A percentile compares a stretch with the other conserved stretches of the same genome.
These are phyloP conservation scores for Rhododendron henanense DNA, from an alignment of 148 eudicot species.

Conservation along the genomic window DNA sequence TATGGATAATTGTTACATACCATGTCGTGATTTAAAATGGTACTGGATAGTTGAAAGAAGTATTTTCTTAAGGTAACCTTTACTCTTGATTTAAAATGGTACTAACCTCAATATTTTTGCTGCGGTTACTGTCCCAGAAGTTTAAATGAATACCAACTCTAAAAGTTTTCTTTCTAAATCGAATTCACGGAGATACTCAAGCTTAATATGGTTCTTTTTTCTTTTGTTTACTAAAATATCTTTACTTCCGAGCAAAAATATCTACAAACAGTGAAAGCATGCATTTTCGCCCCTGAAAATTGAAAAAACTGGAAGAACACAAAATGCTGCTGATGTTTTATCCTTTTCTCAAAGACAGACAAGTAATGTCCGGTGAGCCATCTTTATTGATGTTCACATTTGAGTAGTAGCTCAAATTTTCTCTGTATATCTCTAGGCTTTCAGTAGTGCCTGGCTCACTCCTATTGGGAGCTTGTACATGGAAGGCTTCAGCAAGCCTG, in stretches of 20 bases:
- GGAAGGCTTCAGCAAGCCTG: not conserved
- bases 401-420: not conserved
- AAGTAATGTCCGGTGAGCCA: not conserved
- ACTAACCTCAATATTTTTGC: not conserved
- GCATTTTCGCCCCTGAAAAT: not conserved
- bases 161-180: not conserved
- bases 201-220: not conserved
- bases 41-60: not conserved
- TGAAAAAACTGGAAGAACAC: not conserved
- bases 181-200: not conserved
- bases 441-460: not conserved
- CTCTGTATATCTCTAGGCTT: not conserved
- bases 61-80: not conserved
- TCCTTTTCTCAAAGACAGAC: not conserved
- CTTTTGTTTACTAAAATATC: not conserved
- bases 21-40: too few species aligned
- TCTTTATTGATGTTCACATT: not conserved
- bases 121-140: not conserved
- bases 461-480: not conserved
- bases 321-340: not conserved
- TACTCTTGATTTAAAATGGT: not conserved
- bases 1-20: not conserved
- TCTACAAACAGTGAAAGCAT: too few species aligned
- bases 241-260: too few species aligned
- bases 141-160: not conserved